Evolutionary conservation across 768 basidiomycete species (phyloP).

Genomic region (Mrakia blollopis): DNA sequence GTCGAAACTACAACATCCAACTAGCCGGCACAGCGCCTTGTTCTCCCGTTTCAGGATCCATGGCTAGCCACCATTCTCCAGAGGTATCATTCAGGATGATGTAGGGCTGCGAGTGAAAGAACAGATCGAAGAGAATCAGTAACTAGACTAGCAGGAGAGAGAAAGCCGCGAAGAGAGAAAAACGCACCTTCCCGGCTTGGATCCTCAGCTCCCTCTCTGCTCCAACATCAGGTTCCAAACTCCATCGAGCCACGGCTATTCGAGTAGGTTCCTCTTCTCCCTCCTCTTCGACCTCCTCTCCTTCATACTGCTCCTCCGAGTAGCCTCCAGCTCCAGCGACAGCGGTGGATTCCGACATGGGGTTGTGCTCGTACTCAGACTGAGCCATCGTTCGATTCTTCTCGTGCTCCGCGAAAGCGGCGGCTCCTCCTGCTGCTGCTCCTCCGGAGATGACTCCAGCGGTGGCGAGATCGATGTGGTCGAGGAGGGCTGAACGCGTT

Average conservation of each 20-base stretch:
- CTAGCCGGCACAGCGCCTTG: slow-evolving; percentile 90
- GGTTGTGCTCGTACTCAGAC: slow-evolving; percentile 22
- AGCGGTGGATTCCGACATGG: slow-evolving; percentile 23
- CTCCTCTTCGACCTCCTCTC: slow-evolving; percentile 43
- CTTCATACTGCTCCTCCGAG: slow-evolving; percentile 37
- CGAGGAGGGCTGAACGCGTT: slow-evolving; percentile 76
- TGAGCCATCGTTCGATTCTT: slow-evolving; percentile 17
- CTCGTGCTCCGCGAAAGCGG: slow-evolving; percentile 24
- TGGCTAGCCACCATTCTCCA: slow-evolving; percentile 86
- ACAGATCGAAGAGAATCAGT: slow-evolving; percentile 42
- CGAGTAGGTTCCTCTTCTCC: slow-evolving; percentile 47
- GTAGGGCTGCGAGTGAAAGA: slow-evolving; percentile 23
- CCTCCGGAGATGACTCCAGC: slow-evolving; percentile 69
- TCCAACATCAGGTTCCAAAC: slow-evolving; percentile 53
- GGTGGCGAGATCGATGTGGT: slow-evolving; percentile 86
- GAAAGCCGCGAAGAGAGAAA: slow-evolving; percentile 59
- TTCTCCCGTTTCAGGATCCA: slow-evolving; percentile 68
- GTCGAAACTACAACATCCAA: slow-evolving; percentile 48
- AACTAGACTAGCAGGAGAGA: slow-evolving; percentile 75
- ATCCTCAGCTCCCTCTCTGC: slow-evolving; percentile 45
- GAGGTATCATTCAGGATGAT: slow-evolving; percentile 27
- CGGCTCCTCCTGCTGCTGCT: slow-evolving; percentile 34
- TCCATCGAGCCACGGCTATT: slow-evolving; percentile 52
- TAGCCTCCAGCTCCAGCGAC: slow-evolving; percentile 36
- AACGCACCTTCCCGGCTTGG: slow-evolving; percentile 61